phyloP scores from a whole-genome alignment of 805 yeast species.

The Wickerhamiella kurtzmanii region DNA sequence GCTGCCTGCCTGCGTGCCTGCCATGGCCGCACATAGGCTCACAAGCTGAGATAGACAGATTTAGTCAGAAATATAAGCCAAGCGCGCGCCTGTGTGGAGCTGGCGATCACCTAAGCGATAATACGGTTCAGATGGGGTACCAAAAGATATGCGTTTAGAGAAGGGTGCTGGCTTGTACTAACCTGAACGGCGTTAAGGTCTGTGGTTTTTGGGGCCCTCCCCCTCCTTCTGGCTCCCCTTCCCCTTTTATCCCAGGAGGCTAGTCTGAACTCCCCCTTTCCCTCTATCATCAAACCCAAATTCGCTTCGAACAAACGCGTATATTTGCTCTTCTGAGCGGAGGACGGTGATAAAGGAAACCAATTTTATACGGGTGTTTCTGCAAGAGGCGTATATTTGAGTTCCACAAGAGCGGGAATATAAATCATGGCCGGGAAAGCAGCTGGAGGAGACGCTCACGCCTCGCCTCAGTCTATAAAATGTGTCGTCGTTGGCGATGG shows the following conservation, averaged over 20 bases:
- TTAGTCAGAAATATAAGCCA: too few relatives aligned
- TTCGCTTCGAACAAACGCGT: not conserved
- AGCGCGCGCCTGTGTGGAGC: too few relatives aligned
- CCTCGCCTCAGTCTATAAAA: conserved; percentile 34
- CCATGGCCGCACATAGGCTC: too few relatives aligned
- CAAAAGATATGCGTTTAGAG: too few relatives aligned
- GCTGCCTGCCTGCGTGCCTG: too few relatives aligned
- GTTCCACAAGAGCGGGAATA: not conserved
- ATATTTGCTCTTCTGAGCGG: not conserved
- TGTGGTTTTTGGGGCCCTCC: too few relatives aligned
- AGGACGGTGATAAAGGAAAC: not conserved
- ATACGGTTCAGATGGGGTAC: too few relatives aligned
- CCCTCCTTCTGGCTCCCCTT: too few relatives aligned
- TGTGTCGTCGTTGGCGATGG: conserved; percentile 99
- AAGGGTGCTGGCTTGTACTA: too few relatives aligned
- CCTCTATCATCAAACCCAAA: not conserved
- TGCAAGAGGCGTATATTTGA: not conserved
- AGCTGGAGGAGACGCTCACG: conserved; percentile 1
- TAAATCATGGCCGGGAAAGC: conserved; percentile 1
- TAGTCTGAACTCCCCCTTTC: not conserved
- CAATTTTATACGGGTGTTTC: not conserved
- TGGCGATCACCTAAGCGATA: too few relatives aligned
- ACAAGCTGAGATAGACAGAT: too few relatives aligned
- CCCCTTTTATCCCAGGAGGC: not conserved
- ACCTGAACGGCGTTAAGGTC: too few relatives aligned